Conservation (phyloP, 768 basidiomycete genomes). For the Sarcodon sp. region DNA sequence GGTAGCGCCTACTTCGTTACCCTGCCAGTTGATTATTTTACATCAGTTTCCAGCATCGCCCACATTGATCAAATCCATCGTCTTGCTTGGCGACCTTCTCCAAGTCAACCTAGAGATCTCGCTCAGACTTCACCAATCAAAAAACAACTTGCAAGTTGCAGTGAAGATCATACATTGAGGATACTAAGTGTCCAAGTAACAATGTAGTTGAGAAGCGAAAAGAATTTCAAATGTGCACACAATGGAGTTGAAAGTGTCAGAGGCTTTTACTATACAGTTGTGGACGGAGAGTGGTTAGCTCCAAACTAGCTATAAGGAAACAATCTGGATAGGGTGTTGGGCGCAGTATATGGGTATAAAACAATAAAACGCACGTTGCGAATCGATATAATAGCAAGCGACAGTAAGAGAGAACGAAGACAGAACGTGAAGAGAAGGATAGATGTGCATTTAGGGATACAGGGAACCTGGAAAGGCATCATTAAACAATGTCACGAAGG, state of each 20-base stretch:
- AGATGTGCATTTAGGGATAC: constrained; percentile 69
- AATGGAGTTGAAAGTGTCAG: constrained; percentile 4
- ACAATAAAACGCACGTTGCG: constrained; percentile 34
- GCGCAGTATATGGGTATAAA: constrained; percentile 54
- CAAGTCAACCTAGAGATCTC: background rate
- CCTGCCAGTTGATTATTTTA: background rate
- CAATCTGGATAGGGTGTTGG: constrained; percentile 37
- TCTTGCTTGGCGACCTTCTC: constrained; percentile 60
- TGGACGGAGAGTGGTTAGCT: constrained; percentile 29
- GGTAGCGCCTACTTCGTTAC: constrained; percentile 25
- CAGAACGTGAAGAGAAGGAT: constrained; percentile 16
- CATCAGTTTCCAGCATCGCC: constrained; percentile 31
- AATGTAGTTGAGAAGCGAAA: constrained; percentile 28
- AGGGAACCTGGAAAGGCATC: constrained; percentile 30
- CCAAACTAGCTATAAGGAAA: constrained; percentile 44
- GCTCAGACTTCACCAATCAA: constrained; percentile 3
- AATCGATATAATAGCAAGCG: constrained; percentile 34
- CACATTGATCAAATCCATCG: constrained; percentile 74
- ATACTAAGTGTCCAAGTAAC: constrained; percentile 44
- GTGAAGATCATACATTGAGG: constrained; percentile 87
- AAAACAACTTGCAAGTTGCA: constrained; percentile 68
- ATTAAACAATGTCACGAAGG: constrained; percentile 81
- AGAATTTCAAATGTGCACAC: constrained; percentile 29
- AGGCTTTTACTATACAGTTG: constrained; percentile 55
- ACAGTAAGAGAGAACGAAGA: constrained; percentile 16